Conservation (phyloP, 2,329 filamentous ascomycete species). For the Pseudocercospora macadamiae region DNA sequence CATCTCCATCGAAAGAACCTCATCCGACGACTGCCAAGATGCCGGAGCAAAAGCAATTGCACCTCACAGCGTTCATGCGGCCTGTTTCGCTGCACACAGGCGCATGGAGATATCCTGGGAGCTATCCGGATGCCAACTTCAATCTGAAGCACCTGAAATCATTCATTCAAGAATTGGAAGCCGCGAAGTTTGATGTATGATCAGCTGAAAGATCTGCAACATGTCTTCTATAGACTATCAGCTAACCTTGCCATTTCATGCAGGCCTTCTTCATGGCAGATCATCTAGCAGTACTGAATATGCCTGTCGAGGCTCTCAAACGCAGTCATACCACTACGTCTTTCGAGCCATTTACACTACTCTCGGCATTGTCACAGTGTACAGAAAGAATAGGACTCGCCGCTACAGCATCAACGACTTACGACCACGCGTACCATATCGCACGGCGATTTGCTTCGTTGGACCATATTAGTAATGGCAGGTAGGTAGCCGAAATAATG, state of each 20-base stretch:
- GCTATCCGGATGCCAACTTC: constrained; percentile 62
- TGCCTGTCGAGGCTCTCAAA: constrained; percentile 59
- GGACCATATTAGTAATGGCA: constrained; percentile 43
- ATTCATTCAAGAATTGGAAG: constrained; percentile 57
- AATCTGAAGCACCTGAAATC: constrained; percentile 56
- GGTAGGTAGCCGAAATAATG: background rate
- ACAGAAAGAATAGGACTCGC: constrained; percentile 48
- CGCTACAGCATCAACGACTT: constrained; percentile 43
- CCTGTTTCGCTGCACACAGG: constrained; percentile 60
- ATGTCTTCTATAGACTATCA: background rate
- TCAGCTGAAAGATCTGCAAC: background rate
- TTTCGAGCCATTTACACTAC: constrained; percentile 50
- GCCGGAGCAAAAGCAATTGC: constrained; percentile 42
- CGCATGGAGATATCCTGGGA: constrained; percentile 51
- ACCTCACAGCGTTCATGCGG: constrained; percentile 50
- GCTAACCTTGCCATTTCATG: background rate
- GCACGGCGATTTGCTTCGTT: constrained; percentile 42
- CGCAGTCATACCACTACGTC: constrained; percentile 62
- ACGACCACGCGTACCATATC: constrained; percentile 42
- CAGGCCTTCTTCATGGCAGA: constrained; percentile 56
- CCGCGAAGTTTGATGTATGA: constrained; percentile 49
- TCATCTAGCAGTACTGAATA: constrained; percentile 41
- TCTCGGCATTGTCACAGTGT: constrained; percentile 50
- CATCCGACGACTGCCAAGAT: background rate
- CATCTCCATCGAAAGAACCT: background rate